Evolutionary conservation across 2,329 filamentous ascomycete species (phyloP).

Genomic region (Aspergillus pseudoterreus): DNA sequence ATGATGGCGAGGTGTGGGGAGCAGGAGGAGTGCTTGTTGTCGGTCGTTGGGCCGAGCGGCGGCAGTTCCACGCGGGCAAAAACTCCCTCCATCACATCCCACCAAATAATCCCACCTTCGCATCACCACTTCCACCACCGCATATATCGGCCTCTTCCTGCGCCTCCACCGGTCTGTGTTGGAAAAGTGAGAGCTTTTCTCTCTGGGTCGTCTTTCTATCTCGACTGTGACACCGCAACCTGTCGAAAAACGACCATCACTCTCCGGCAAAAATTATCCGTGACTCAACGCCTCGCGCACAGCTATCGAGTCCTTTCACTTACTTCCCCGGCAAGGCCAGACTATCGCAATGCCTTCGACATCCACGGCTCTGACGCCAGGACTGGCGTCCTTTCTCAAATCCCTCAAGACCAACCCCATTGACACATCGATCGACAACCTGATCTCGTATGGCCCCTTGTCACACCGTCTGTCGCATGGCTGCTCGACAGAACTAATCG

Average conservation of each 20-base stretch:
- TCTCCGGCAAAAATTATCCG: neutral
- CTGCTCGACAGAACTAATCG: slow-evolving; percentile 13
- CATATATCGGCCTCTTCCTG: neutral
- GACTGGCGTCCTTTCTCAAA: slow-evolving; percentile 73
- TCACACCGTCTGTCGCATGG: slow-evolving; percentile 4
- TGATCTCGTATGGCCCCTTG: slow-evolving; percentile 65
- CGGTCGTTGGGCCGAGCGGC: slow-evolving; percentile 10
- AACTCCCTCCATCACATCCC: slow-evolving; percentile 17
- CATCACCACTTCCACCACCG: slow-evolving; percentile 6
- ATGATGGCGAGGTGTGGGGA: slow-evolving; percentile 11
- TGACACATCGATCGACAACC: slow-evolving; percentile 76
- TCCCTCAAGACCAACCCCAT: slow-evolving; percentile 71
- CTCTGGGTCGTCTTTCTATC: neutral
- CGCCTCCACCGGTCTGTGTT: neutral
- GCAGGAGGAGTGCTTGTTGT: slow-evolving; percentile 6
- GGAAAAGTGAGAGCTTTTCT: neutral
- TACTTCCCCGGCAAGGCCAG: neutral
- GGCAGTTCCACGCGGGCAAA: slow-evolving; percentile 15
- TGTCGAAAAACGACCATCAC: neutral
- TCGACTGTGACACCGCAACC: neutral
- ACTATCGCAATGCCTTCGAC: slow-evolving; percentile 52
- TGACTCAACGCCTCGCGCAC: slow-evolving; percentile 1
- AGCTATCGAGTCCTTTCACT: slow-evolving; percentile 6
- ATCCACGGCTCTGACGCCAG: slow-evolving; percentile 62
- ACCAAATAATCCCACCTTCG: slow-evolving; percentile 12